These are phyloP conservation scores for Linum usitatissimum DNA, from an alignment of 345 rosid species.

Conservation along the genomic window DNA sequence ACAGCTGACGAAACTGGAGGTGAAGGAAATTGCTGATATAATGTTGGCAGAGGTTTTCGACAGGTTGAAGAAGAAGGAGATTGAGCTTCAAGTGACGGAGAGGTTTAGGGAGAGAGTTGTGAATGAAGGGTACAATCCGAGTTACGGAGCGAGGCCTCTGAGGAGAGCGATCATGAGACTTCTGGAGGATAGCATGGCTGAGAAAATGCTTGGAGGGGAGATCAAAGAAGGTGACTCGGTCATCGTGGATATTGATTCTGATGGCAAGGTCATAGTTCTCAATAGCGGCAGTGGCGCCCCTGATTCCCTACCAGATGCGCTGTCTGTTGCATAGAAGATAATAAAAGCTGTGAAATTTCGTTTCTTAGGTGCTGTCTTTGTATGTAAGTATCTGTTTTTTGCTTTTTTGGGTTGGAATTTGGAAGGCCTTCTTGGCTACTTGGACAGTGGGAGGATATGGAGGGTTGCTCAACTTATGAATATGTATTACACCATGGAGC, in stretches of 20 bases:
- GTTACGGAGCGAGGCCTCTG: conserved; percentile 94
- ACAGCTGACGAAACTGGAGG: conserved; percentile 82
- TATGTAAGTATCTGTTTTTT: too few relatives aligned
- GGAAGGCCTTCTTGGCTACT: too few relatives aligned
- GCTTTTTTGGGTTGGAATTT: too few relatives aligned
- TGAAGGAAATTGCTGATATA: conserved; percentile 83
- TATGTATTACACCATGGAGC: too few relatives aligned
- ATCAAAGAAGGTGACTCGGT: conserved; percentile 92
- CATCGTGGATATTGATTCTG: conserved; percentile 71
- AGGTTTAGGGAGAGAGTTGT: conserved; percentile 85
- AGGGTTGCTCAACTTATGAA: too few relatives aligned
- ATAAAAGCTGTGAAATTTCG: not conserved
- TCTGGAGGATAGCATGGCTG: conserved; percentile 95
- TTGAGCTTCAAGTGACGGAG: conserved; percentile 93
- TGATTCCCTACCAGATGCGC: conserved; percentile 39
- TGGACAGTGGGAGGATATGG: too few relatives aligned
- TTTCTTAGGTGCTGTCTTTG: too few relatives aligned
- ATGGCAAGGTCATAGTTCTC: conserved; percentile 78
- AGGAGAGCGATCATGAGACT: conserved; percentile 95
- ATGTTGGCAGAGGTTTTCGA: conserved; percentile 85
- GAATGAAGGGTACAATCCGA: conserved; percentile 89
- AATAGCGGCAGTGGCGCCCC: conserved; percentile 64
- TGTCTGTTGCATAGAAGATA: conserved; percentile 39
- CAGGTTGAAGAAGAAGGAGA: conserved; percentile 62
- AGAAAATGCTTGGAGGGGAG: conserved; percentile 92